Conservation (phyloP, 2,329 filamentous ascomycete genomes). For the Aureobasidium sp. region DNA sequence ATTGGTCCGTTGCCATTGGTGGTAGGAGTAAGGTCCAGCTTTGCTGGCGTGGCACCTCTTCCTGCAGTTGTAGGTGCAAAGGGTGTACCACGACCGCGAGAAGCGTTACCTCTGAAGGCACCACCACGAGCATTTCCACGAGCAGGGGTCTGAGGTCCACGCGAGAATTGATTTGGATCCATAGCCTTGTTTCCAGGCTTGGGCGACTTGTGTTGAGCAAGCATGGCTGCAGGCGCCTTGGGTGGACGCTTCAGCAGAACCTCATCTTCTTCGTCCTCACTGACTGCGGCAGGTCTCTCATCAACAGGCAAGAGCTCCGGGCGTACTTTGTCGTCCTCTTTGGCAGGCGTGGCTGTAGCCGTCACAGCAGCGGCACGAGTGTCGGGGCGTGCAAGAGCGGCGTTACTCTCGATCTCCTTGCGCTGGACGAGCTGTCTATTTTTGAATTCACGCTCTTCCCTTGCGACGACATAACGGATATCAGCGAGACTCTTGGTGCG, state of each 20-base stretch:
- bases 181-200: constrained; percentile 23
- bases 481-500: constrained; percentile 42
- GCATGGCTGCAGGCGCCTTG: constrained; percentile 25
- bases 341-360: neutral
- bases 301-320: constrained; percentile 15
- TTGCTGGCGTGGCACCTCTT: neutral
- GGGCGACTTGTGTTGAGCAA: constrained; percentile 19
- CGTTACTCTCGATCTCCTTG: constrained; percentile 14
- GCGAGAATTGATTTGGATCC: constrained; percentile 42
- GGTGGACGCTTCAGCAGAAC: constrained; percentile 23
- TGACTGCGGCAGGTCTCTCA: neutral
- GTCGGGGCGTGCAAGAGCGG: neutral
- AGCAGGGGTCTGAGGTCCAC: constrained; percentile 22
- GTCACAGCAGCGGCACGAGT: neutral
- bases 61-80: neutral
- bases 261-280: constrained; percentile 17
- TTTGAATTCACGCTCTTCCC: constrained; percentile 41
- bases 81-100: constrained; percentile 15
- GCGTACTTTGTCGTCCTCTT: neutral
- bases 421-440: constrained; percentile 24
- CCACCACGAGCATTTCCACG: constrained; percentile 19
- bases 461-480: constrained; percentile 39
- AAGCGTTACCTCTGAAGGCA: constrained; percentile 17
- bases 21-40: neutral
- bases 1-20: constrained; percentile 21